Evolutionary conservation across 2,329 filamentous ascomycete species (phyloP).

Genomic region (Hypocreales sp.): DNA sequence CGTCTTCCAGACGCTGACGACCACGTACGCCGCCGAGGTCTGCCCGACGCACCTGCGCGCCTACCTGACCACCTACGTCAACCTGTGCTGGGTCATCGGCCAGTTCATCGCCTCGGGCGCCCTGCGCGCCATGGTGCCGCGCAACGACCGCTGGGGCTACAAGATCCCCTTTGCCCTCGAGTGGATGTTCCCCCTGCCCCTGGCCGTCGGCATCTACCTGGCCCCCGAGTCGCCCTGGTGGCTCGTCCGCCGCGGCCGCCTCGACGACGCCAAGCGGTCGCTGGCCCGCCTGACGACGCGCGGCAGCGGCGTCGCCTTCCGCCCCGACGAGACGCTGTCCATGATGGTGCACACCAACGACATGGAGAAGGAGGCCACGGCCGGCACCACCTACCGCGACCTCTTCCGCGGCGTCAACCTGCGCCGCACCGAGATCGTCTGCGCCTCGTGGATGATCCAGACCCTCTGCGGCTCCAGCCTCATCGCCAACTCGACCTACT

Average conservation of each 20-base stretch:
- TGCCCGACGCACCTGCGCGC: constrained; percentile 28
- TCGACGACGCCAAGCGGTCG: constrained; percentile 21
- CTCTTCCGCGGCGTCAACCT: constrained; percentile 31
- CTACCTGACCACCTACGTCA: constrained; percentile 32
- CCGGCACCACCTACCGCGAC: constrained; percentile 27
- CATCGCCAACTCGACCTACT: constrained; percentile 44
- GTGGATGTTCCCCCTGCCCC: constrained; percentile 31
- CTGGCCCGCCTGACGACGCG: constrained; percentile 24
- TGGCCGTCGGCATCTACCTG: constrained; percentile 24
- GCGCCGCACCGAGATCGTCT: constrained; percentile 28
- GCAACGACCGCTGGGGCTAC: constrained; percentile 25
- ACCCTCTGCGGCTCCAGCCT: constrained; percentile 23
- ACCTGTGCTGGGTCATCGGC: constrained; percentile 34
- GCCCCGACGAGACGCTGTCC: constrained; percentile 27
- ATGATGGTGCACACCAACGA: constrained; percentile 37
- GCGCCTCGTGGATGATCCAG: constrained; percentile 26
- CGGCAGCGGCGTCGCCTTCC: constrained; percentile 17
- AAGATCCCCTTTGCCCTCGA: constrained; percentile 32
- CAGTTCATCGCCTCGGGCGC: constrained; percentile 29
- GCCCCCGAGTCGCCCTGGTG: constrained; percentile 36
- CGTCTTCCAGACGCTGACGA: constrained; percentile 28
- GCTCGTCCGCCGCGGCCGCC: constrained; percentile 24
- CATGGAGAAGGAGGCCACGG: constrained; percentile 23
- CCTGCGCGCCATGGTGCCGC: constrained; percentile 21
- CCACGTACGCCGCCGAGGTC: constrained; percentile 32